Evolutionary conservation across 2,329 filamentous ascomycete species (phyloP).

Genomic region (Aspergillus jensenii): DNA sequence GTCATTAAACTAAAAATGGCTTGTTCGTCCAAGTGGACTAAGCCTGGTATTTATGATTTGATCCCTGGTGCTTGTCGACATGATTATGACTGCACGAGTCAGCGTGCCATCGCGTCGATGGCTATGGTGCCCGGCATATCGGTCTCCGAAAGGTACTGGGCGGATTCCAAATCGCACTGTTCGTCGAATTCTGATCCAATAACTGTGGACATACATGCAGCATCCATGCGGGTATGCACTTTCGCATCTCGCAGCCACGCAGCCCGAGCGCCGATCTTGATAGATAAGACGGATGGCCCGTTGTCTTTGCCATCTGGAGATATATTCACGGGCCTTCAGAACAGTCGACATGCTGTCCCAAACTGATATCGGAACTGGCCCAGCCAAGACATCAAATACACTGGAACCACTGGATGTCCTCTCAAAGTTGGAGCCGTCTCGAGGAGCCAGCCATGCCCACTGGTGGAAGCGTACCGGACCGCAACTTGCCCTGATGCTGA

Average conservation of each 20-base stretch:
- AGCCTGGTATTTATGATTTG: no score
- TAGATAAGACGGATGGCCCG: background rate
- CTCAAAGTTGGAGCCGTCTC: background rate
- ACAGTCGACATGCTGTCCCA: background rate
- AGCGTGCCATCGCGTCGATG: no score
- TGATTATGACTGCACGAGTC: no score
- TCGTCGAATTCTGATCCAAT: background rate
- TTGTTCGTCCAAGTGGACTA: no score
- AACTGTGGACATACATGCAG: background rate
- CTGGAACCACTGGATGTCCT: background rate
- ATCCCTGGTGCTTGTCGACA: no score
- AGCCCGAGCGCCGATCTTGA: background rate
- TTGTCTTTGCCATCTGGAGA: background rate
- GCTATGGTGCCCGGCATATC: background rate
- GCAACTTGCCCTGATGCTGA: constrained; percentile 14
- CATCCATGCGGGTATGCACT: background rate
- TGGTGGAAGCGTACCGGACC: constrained; percentile 19
- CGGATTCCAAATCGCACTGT: background rate
- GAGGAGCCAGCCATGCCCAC: background rate
- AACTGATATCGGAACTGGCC: background rate
- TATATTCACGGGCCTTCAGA: background rate
- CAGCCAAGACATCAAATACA: background rate
- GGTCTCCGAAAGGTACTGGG: background rate
- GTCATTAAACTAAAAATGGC: no score
- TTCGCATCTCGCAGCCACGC: background rate